Evolutionary conservation across 768 basidiomycete species (phyloP).

Genomic region (Crepidotus variabilis): DNA sequence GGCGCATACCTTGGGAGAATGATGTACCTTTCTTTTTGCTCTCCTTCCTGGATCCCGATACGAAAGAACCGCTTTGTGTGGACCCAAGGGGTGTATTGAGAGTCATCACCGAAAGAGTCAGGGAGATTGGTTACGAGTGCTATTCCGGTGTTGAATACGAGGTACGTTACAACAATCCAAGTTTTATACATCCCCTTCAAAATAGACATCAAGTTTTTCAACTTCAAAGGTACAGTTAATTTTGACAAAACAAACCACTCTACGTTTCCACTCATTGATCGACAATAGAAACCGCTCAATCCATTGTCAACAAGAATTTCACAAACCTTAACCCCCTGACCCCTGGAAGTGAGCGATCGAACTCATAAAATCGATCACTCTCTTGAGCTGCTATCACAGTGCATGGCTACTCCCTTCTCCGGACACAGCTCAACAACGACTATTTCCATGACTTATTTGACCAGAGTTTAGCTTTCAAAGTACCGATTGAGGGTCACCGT

Average conservation of each 20-base stretch:
- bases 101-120: slow-evolving; percentile 48
- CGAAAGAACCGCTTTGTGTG: slow-evolving; percentile 67
- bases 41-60: slow-evolving; percentile 86
- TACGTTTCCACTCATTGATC: neutral
- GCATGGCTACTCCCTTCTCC: slow-evolving; percentile 94
- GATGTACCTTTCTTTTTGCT: slow-evolving; percentile 92
- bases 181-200: neutral
- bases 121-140: slow-evolving; percentile 51
- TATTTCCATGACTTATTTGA: slow-evolving; percentile 93
- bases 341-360: slow-evolving; percentile 73
- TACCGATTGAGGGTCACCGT: slow-evolving; percentile 89
- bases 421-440: slow-evolving; percentile 83
- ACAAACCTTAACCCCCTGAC: slow-evolving; percentile 74
- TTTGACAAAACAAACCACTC: neutral
- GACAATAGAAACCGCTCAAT: slow-evolving; percentile 71
- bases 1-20: slow-evolving; percentile 89
- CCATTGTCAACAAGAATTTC: slow-evolving; percentile 76
- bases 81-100: slow-evolving; percentile 86
- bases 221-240: slow-evolving; percentile 68
- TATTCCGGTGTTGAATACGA: slow-evolving; percentile 93
- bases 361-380: neutral
- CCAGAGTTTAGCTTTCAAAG: slow-evolving; percentile 61
- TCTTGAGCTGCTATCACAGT: slow-evolving; percentile 41
- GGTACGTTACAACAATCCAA: slow-evolving; percentile 37
- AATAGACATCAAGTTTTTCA: slow-evolving; percentile 61